A percentile compares a stretch with the other conserved stretches of the same genome.
phyloP scores from a whole-genome alignment of 1,284 basidiomycete species.

The Trametes pubescens region DNA sequence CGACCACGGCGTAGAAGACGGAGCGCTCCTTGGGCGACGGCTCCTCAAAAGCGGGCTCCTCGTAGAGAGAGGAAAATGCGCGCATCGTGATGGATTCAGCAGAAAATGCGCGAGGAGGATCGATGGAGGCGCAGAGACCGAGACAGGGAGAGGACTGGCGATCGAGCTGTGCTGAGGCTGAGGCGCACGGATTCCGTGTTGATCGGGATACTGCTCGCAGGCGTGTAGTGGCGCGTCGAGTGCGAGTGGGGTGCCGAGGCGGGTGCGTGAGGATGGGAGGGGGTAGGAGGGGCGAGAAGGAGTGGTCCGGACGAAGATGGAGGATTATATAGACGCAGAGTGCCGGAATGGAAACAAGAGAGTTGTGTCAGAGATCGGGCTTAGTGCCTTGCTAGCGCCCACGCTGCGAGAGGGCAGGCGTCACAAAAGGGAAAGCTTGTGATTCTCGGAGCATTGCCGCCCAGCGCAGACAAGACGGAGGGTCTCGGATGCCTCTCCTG shows the following conservation, averaged over 20 bases:
- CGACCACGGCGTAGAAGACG: constrained; percentile 28
- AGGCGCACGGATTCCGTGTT: not conserved
- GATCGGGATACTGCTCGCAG: constrained; percentile 7
- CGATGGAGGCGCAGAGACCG: not conserved
- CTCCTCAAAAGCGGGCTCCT: constrained; percentile 32
- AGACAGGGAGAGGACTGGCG: not conserved
- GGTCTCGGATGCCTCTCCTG: constrained; percentile 9
- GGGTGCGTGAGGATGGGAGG: not conserved
- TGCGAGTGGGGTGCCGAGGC: not conserved
- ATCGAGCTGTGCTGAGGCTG: not conserved
- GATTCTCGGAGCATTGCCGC: constrained; percentile 22
- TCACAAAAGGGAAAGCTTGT: constrained; percentile 19
- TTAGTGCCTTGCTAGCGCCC: constrained; percentile 12
- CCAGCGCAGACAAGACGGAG: constrained; percentile 4
- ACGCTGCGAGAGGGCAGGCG: constrained; percentile 4
- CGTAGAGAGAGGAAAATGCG: constrained; percentile 31
- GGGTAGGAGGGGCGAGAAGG: not conserved
- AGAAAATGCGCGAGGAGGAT: not conserved
- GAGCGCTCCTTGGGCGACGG: constrained; percentile 29
- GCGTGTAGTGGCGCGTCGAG: not conserved
- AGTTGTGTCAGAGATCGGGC: constrained; percentile 15
- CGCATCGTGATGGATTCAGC: constrained; percentile 20
- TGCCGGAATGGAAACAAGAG: constrained; percentile 19
- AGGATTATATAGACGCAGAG: constrained; percentile 18
- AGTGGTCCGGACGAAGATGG: not conserved